Evolutionary conservation across 2,329 filamentous ascomycete species (phyloP).

Genomic region (Talaromyces sp.): DNA sequence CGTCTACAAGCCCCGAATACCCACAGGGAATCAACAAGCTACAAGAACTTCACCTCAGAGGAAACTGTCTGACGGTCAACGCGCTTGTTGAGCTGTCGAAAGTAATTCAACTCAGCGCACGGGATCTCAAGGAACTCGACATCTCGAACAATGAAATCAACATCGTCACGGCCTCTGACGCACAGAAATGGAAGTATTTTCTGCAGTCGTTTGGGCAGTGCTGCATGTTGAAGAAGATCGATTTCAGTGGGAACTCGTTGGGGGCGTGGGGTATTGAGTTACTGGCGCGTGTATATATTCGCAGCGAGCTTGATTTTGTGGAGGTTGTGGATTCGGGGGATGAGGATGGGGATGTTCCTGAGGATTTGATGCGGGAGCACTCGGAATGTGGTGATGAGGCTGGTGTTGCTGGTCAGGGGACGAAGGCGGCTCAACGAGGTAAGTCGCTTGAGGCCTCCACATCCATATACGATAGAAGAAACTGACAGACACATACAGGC

Average conservation of each 20-base stretch:
- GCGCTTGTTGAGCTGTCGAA: slow-evolving; percentile 44
- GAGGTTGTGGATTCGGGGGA: slow-evolving; percentile 28
- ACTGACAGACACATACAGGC: not conserved
- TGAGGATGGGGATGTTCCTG: not conserved
- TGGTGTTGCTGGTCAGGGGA: no score
- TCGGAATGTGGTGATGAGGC: no score
- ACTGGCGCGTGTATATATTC: slow-evolving; percentile 44
- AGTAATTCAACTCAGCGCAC: slow-evolving; percentile 42
- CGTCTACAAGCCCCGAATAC: slow-evolving; percentile 32
- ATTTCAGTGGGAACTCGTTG: slow-evolving; percentile 47
- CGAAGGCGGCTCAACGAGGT: not conserved
- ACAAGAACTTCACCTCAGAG: slow-evolving; percentile 48
- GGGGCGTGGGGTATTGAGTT: slow-evolving; percentile 48
- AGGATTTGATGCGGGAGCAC: not conserved
- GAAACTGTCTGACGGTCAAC: slow-evolving; percentile 45
- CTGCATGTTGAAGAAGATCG: slow-evolving; percentile 44
- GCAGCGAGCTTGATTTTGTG: slow-evolving; percentile 36
- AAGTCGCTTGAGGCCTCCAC: not conserved
- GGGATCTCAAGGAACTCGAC: slow-evolving; percentile 49
- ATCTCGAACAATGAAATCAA: slow-evolving; percentile 48
- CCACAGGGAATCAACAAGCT: slow-evolving; percentile 37
- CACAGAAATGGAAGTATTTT: slow-evolving; percentile 48
- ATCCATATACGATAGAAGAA: not conserved
- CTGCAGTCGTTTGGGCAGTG: slow-evolving; percentile 45
- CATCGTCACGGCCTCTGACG: slow-evolving; percentile 31